Evolutionary conservation across 2,329 filamentous ascomycete genomes (phyloP).

Genomic region (Neofusicoccum parvum): DNA sequence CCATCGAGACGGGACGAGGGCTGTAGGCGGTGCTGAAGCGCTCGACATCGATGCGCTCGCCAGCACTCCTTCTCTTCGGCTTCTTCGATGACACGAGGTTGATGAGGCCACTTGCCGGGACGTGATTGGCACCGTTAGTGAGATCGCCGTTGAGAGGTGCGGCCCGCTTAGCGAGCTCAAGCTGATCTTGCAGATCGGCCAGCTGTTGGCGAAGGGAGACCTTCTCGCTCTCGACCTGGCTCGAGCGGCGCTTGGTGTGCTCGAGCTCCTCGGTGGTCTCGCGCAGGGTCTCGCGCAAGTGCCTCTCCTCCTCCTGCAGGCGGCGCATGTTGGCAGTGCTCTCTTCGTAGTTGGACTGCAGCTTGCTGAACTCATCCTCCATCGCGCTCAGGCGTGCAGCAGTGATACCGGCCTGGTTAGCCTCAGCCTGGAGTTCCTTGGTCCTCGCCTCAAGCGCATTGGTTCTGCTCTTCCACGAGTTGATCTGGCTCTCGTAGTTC

Average conservation of each 20-base stretch:
- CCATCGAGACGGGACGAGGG: conserved; percentile 95
- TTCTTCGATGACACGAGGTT: conserved; percentile 97
- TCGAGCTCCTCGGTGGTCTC: conserved; percentile 80
- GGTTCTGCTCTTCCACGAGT: conserved; percentile 91
- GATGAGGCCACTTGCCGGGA: conserved; percentile 75
- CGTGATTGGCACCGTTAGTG: conserved; percentile 61
- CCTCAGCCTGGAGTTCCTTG: conserved; percentile 93
- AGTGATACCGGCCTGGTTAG: conserved; percentile 95
- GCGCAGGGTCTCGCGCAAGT: conserved; percentile 79
- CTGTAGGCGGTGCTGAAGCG: conserved; percentile 92
- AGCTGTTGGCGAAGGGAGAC: conserved; percentile 83
- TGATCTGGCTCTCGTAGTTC: conserved; percentile 94
- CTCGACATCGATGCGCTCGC: conserved; percentile 81
- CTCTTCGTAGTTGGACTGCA: conserved; percentile 87
- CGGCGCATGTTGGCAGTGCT: conserved; percentile 88
- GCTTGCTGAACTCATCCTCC: conserved; percentile 93
- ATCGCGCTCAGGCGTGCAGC: conserved; percentile 86
- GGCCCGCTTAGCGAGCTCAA: conserved; percentile 81
- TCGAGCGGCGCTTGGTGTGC: conserved; percentile 71
- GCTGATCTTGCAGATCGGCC: conserved; percentile 84
- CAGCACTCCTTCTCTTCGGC: conserved; percentile 90
- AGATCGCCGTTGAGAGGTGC: conserved; percentile 71
- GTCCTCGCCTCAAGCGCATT: conserved; percentile 85
- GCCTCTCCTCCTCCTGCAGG: conserved; percentile 90
- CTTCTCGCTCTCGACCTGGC: conserved; percentile 82